phyloP scores from a whole-genome alignment of 768 basidiomycete genomes.

The Rhizopogon salebrosus region DNA sequence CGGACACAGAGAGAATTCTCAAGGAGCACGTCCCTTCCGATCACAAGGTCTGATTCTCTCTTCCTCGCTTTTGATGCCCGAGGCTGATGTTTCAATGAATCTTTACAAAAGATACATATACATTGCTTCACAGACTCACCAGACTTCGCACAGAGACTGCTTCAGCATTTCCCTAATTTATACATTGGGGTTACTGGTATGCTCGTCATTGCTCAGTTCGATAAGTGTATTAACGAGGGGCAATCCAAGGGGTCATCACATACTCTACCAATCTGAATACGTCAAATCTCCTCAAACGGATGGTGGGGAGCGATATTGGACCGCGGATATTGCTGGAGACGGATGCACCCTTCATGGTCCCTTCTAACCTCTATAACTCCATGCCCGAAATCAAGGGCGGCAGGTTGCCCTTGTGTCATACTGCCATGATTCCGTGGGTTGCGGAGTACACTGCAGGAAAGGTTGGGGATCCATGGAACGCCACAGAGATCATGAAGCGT shows the following conservation, averaged over 20 bases:
- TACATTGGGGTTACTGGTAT: conserved; percentile 78
- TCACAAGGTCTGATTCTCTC: conserved; percentile 42
- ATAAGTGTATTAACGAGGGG: neutral
- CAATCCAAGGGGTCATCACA: conserved; percentile 63
- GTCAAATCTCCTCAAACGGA: conserved; percentile 53
- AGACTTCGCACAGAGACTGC: conserved; percentile 61
- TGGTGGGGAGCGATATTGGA: conserved; percentile 29
- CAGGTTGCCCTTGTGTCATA: conserved; percentile 66
- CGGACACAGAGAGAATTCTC: conserved; percentile 73
- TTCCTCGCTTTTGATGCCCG: neutral
- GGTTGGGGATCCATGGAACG: conserved; percentile 40
- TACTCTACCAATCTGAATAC: conserved; percentile 75
- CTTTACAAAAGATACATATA: conserved; percentile 58
- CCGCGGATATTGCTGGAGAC: conserved; percentile 61
- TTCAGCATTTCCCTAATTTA: conserved; percentile 76
- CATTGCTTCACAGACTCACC: conserved; percentile 88
- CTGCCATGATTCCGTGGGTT: conserved; percentile 83
- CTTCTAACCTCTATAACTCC: conserved; percentile 61
- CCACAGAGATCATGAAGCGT: conserved; percentile 52
- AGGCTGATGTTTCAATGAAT: neutral
- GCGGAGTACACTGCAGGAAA: conserved; percentile 65
- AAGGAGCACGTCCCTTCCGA: conserved; percentile 71
- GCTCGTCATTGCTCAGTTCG: neutral
- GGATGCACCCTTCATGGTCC: conserved; percentile 86
- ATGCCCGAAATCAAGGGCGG: conserved; percentile 44